Evolutionary conservation across 2,329 filamentous ascomycete species (phyloP).

Genomic region (Pseudocercospora eumusae): DNA sequence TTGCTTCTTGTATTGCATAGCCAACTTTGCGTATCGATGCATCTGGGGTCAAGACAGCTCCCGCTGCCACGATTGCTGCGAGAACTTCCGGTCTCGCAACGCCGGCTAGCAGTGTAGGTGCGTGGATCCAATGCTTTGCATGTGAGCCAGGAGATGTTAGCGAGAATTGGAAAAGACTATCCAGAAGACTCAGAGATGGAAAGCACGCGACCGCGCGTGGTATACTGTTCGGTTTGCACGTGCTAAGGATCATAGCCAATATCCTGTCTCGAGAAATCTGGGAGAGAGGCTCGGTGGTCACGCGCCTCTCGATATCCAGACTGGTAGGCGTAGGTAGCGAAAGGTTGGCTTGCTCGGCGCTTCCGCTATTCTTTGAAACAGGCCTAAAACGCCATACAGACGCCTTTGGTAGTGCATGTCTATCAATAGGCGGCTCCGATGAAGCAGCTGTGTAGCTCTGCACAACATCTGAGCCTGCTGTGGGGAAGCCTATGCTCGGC

Average conservation of each 20-base stretch:
- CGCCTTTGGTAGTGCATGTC: conserved; percentile 43
- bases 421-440: conserved; percentile 35
- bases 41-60: conserved; percentile 61
- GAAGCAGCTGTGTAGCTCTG: conserved; percentile 39
- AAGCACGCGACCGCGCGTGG: conserved; percentile 61
- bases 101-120: conserved; percentile 60
- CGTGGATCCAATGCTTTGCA: conserved; percentile 63
- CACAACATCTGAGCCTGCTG: conserved; percentile 38
- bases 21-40: conserved; percentile 63
- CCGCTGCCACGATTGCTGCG: conserved; percentile 61
- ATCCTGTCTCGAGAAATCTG: conserved; percentile 58
- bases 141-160: conserved; percentile 59
- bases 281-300: conserved; percentile 46
- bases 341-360: conserved; percentile 43
- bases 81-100: conserved; percentile 61
- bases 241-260: conserved; percentile 63
- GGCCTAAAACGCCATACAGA: conserved; percentile 52
- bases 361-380: conserved; percentile 39
- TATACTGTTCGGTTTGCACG: conserved; percentile 55
- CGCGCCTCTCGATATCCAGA: conserved; percentile 44
- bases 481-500: conserved; percentile 38
- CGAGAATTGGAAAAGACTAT: conserved; percentile 63
- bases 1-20: conserved; percentile 53
- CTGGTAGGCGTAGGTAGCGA: conserved; percentile 44
- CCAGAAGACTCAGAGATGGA: conserved; percentile 61